phyloP scores from a whole-genome alignment of 495 filamentous ascomycete genomes.

The Annulohypoxylon moriforme region DNA sequence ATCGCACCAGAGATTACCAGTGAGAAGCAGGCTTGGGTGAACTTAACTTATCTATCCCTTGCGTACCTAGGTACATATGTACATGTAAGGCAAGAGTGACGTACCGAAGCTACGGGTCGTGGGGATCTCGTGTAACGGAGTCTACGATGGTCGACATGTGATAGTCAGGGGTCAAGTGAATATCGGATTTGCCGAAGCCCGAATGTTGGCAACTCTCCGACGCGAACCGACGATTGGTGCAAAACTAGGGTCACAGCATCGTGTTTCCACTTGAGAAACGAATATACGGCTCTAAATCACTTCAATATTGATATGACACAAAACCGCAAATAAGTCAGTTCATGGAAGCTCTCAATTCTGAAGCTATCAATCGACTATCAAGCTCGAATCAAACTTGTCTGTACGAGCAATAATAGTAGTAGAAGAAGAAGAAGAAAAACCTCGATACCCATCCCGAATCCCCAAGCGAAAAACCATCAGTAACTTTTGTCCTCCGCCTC shows the following conservation, averaged over 20 bases:
- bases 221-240: neutral
- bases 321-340: neutral
- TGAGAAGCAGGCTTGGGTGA: neutral
- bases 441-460: neutral
- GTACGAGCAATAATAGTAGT: neutral
- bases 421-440: neutral
- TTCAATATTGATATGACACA: neutral
- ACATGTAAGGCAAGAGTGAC: neutral
- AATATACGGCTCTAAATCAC: neutral
- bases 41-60: neutral
- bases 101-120: neutral
- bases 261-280: neutral
- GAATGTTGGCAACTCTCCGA: neutral
- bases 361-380: neutral
- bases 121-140: neutral
- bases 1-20: neutral
- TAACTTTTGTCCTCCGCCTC: neutral
- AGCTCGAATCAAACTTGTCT: neutral
- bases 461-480: neutral
- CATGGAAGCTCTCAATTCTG: neutral
- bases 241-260: no score
- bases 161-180: neutral
- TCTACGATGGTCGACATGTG: neutral
- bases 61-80: neutral
- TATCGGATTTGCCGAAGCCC: neutral